Evolutionary conservation across 176 grass and related monocot species (phyloP).

Genomic region (Lolium rigidum): DNA sequence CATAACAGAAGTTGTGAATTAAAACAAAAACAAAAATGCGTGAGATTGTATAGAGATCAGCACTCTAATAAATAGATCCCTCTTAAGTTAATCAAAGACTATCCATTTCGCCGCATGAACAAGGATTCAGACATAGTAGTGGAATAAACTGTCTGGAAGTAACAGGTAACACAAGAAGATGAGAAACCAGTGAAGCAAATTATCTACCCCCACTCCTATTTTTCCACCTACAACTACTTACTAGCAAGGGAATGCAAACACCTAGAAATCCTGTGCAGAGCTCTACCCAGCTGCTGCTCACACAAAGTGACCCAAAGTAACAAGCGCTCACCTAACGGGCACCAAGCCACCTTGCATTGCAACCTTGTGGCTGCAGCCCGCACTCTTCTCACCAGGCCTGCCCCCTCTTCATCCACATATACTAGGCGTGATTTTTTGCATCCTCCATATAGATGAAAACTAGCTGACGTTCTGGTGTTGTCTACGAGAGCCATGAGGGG

Average conservation of each 20-base stretch:
- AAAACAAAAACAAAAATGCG: background rate
- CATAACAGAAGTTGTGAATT: background rate
- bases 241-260: background rate
- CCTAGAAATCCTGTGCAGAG: background rate
- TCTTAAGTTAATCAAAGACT: background rate
- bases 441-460: background rate
- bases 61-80: too few relatives aligned
- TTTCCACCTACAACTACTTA: background rate
- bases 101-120: background rate
- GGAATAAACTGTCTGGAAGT: background rate
- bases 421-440: background rate
- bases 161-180: background rate
- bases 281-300: background rate
- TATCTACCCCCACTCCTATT: background rate
- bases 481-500: background rate
- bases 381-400: background rate
- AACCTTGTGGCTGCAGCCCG: background rate
- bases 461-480: background rate
- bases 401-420: background rate
- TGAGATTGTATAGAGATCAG: background rate
- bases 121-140: background rate
- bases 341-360: conserved; percentile 23
- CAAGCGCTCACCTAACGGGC: conserved; percentile 34
- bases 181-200: conserved; percentile 2
- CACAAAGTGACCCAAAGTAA: conserved; percentile 38